Base-by-base conservation (phyloP, 768 basidiomycete species). In the Erythrobasidium yunnanense region DNA sequence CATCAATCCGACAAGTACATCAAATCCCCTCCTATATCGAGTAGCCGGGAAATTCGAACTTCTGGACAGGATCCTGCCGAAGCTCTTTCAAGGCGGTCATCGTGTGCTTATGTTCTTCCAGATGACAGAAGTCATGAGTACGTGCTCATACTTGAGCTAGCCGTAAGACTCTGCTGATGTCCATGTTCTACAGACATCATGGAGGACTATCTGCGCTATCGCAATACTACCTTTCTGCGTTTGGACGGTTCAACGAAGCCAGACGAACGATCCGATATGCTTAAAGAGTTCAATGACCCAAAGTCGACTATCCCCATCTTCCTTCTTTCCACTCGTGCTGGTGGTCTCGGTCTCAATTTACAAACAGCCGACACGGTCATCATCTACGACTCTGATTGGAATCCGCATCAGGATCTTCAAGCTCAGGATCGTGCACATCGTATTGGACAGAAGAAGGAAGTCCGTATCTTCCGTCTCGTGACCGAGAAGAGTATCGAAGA, bases 61-160 rank as follows among this genome's bases (percentile, higher is more conserved):
- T 8, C 81, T 97, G 18, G 85, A 85, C 70, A 84, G 91, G 47
- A 84, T 97, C 70, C 81, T 99, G 23, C 95, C 95, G 52, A 97
- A 97, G 76, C 87, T 99, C 72, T 96, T 97, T 72, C 77, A 82
- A 4, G 90, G 88, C 4, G 87, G 86, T 2, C 95, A 97, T 78
- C 84, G 92, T 74, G 89, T 93, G 50, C 84, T 99, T 65, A 96
- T 99, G 72, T 97, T 99, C 84, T 97, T 97, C 85, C 95, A 99
- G 78, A 96, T 97, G 95, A 96, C 92, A 17, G 88, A 90, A 74
- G 90, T 96, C 72, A 95, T 97, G 92, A 55, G 72, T 71, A 25
- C 25, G 68, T 66, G n/a, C 2, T 2, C 81, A 92, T 0, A 8
- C 80, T 93, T 17, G 82, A 82, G 32, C 89, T 85, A 62, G 76